Evolutionary conservation across 2,329 filamentous ascomycete species (phyloP), one percentile per base, ranked within the genome.

Genomic region (Parascedosporium putredinis): DNA sequence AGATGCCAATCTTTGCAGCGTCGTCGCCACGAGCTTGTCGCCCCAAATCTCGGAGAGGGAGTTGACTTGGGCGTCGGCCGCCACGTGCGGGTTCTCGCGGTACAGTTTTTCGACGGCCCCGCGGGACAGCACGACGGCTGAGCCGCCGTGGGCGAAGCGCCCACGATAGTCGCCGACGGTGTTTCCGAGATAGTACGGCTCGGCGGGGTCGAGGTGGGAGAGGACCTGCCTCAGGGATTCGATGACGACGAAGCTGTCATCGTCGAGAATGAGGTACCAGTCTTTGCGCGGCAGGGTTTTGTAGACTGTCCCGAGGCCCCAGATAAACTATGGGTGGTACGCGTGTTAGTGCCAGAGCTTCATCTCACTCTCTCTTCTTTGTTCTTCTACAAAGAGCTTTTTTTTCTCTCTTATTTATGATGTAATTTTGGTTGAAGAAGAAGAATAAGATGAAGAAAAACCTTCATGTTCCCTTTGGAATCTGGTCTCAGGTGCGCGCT

Each of bases 221-320:
- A 79, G 64, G 10, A 79, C 60, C 2, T 70, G 59, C 38, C 64
- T 62, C 24, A 79, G 60, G 10, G 75, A 75, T 2, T 70, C 65
- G 47, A 68, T 68, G 42, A 78, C 65, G 42, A 79, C 58, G 57
- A 72, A 79, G 1, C 74, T 79, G 57, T 80, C 76, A 59, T 79
- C 76, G 59, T 79, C 76, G 12, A 76, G 60, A 54, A 79, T 71
- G 53, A 79, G 59, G 56, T 78, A 79, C 76, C 76, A 79, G 58
- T 76, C 76, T 63, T 78, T 79, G 53, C 66, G 59, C 0, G 75
- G 76, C 57, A 78, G 64, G 14, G 62, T 65, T 34, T 65, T 60
- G 63, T 72, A 76, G 18, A 72, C 65, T 53, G 75, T 67, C 55
- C 78, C 73, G 55, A 80, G 69, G 40, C 74, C 72, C 36, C 74